Evolutionary conservation across 345 rosid genomes (phyloP), one percentile per base, ranked within the genome.

Genomic region (Nasturtium officinale): DNA sequence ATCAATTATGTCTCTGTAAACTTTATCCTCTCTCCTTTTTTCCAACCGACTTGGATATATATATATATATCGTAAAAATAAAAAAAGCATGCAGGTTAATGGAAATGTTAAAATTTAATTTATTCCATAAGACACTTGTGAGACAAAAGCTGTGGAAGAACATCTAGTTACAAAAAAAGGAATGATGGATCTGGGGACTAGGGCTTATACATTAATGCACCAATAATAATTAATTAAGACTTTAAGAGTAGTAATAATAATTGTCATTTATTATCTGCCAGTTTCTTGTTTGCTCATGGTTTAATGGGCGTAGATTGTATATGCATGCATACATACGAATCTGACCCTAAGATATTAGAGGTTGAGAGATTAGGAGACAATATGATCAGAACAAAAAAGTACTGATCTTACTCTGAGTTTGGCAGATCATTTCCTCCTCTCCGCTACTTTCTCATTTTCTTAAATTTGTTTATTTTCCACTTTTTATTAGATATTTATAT

Each of bases 111-210:
- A 15, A 4, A 8, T 30, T 13, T 26, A 48, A 21, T 62, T 17
- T 57, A 28, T 65, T 35, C 26, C 11, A 35, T n/a, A 35, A 6
- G 70, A 76, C 70, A 69, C 50, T 53, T 43, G 70, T 25, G 79
- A 7, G 79, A 76, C 79, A 69, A 76, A 69, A 76, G 79, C 79
- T 76, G 79, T 10, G 17, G 65, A 54, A 76, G n/a, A 76, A 76
- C 75, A 76, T 76, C 70, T 69, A 69, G 79, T 69, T 69, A 54
- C 70, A 68, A 13, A 46, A 37, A 68, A 76, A 46, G 59, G 71
- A 76, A 76, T 76, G 60, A 69, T 76, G 75, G 46, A 76, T 76
- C 25, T 69, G 69, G 79, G 79, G 75, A 76, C 79, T 76, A 69
- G 75, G 70, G 59, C 62, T 76, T 54, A 9, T 32, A 40, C 73